Conservation (phyloP, 345 rosid genomes). For the Populus davidiana region DNA sequence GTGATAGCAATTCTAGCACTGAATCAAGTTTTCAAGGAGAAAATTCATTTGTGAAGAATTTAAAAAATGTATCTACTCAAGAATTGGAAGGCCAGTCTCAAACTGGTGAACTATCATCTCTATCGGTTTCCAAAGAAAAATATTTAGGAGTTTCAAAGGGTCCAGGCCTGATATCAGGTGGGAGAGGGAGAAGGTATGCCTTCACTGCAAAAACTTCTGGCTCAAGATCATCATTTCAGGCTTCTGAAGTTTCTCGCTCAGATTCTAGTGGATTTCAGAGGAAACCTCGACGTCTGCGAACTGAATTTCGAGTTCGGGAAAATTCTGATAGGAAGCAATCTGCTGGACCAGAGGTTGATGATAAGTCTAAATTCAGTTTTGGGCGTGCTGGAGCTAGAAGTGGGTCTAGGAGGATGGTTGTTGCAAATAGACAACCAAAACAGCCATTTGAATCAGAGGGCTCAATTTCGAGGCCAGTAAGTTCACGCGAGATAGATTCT, state of each 20-base stretch:
- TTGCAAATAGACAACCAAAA: constrained; percentile 54
- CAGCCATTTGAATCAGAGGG: constrained; percentile 49
- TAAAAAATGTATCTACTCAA: constrained; percentile 32
- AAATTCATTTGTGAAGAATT: constrained; percentile 34
- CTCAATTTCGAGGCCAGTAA: constrained; percentile 31
- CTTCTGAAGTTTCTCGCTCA: constrained; percentile 49
- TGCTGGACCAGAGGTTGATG: constrained; percentile 35
- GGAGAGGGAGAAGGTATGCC: constrained; percentile 45
- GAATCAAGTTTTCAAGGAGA: constrained; percentile 33
- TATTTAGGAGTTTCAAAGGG: constrained; percentile 30
- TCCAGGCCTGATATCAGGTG: constrained; percentile 38
- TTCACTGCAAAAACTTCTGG: constrained; percentile 52
- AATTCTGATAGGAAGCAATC: constrained; percentile 41
- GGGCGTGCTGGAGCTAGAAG: constrained; percentile 41
- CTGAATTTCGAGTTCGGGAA: constrained; percentile 81
- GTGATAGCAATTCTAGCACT: constrained; percentile 29
- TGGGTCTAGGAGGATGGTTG: constrained; percentile 46
- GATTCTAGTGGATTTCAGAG: constrained; percentile 63
- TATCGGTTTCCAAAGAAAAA: constrained; percentile 31
- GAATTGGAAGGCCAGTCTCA: constrained; percentile 46
- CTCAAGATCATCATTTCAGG: constrained; percentile 42
- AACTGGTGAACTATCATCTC: constrained; percentile 31
- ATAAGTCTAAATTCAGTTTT: constrained; percentile 45
- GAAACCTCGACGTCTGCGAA: constrained; percentile 53
- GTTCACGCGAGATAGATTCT: constrained; percentile 40